Evolutionary conservation across 148 eudicot species (phyloP), one percentile per base, ranked within the genome.

Genomic region (Bassia scoparia): DNA sequence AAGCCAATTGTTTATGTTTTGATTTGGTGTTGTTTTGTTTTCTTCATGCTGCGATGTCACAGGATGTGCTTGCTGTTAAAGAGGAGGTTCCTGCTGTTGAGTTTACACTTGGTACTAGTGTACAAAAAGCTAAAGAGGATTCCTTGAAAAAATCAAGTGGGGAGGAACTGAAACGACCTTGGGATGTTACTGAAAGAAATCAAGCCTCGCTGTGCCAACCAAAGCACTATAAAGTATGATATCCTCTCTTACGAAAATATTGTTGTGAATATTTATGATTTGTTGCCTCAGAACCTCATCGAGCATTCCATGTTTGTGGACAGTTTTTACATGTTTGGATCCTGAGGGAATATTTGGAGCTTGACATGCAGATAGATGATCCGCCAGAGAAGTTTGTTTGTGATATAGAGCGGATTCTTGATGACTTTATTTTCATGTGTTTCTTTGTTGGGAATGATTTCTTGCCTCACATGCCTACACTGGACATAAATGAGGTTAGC

Each of bases 361-460:
- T 81, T 37, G 99, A 96, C 74, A 80, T 96, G 86, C 88, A 89
- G 78, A 87, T 96, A 75, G 85, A 86, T 23, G 85, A 87, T 70
- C 83, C 77, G 3, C 92, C 91, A 5, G 82, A 88, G 76, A 83
- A 79, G 20, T 70, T 79, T 70, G 79, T 44, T 20, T 75, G 84
- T 67, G 93, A 94, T 75, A 43, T 96, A 18, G 99, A 96, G 81
- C 65, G 97, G 72, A 85, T 92, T 49, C 67, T 96, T 31, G 99
- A 92, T 71, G 99, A 96, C 73, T 96, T 92, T 43, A 84, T 96
- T 73, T 92, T 96, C 80, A 87, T 96, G 26, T 96, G 99, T 76
- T 96, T 96, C 82, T 96, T 96, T 73, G 89, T 89, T 16, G 99
- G 99, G 62, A 96, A 96, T 85, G 99, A 96, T 56, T 96, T 96